Base-by-base conservation (phyloP, 2,329 filamentous ascomycete species). In the Parasarocladium wereldwijsianum region DNA sequence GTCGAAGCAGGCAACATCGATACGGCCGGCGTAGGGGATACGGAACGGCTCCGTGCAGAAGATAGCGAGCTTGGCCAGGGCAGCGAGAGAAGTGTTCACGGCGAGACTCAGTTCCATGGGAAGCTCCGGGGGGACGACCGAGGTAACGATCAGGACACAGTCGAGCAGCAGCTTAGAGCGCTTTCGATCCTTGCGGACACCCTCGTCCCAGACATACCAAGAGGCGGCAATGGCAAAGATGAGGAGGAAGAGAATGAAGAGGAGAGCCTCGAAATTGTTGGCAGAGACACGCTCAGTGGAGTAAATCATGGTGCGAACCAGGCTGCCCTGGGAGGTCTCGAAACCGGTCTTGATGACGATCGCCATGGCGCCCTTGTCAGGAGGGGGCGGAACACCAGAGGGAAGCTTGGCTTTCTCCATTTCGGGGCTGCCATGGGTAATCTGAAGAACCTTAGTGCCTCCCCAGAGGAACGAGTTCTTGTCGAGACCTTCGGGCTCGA, bases 251-350 rank as follows among this genome's bases (percentile, higher is more conserved):
- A 98, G 67, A 41, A 98, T 98, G 62, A 98, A 98, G 36, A 93
- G 67, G n/a, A 98, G 61, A 2, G 90, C 90, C 57, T 98, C 90
- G 25, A 77, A 76, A 47, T 98, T 96, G 60, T 94, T 94, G 43
- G 90, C 90, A n/a, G 87, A 96, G 15, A 98, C 87, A 40, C 87
- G 84, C 55, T 98, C 90, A 2, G 90, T 98, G 2, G 92, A 94
- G 62, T 93, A 98, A 47, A 98, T 98, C 90, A 98, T 98, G 42
- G 90, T 98, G 38, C 90, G 81, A 36, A 98, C 90, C 36, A 98
- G 70, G 54, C 85, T 94, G 38, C 90, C 90, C 57, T 98, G 92
- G 33, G 87, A 96, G 8, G 90, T 98, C 58, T 98, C 92, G 46
- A 98, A 98, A 9, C 90, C 90, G 32, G 90, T 98, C 69, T 94